Evolutionary conservation across 202 grass and related monocot species (phyloP), one percentile per base, ranked within the genome.

Genomic region (Hordeum pubiflorum): DNA sequence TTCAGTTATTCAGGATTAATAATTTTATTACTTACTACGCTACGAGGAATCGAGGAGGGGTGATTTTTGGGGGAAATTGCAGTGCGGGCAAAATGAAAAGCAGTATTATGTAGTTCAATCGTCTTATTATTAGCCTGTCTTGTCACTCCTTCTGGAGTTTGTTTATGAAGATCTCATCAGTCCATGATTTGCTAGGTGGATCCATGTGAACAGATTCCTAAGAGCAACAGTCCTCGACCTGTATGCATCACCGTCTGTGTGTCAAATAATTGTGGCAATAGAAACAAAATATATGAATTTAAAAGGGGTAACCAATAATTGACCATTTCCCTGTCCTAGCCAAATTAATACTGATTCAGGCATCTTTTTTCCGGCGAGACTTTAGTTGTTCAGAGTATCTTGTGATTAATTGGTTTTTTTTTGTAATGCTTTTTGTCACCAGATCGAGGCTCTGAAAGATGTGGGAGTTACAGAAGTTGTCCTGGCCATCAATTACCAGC

Each of bases 381-480:
- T 3, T 20, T 61, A 29, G 8, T 23, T 70, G 29, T 67, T 67
- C 38, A 21, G 18, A 1, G 34, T 24, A 41, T 63, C 52, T 79
- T 79, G 14, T 34, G 44, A 63, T 66, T 87, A 55, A 85, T n/a
- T n/a, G n/a, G n/a, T 79, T 36, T 36, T 57, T 22, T 22, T 72
- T 32, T 60, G 34, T n/a, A 75, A 81, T 91, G 33, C 9, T 44
- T 55, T 84, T 3, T 32, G 0, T 71, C 43, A 36, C 62, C 82
- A 95, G 93, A 95, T 95, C 23, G 93, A 95, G 69, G 93, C 93
- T 82, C 82, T 95, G 79, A 95, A 90, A 81, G 87, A 89, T 83
- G 93, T 95, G 84, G 93, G 93, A 46, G 93, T 95, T 23, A 90
- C 89, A 73, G 89, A 95, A 70, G 93, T 95, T 62, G 87, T 95